A percentile compares a stretch with the other conserved stretches of the same genome.
Conservation (phyloP, 1,284 basidiomycete species). For the Mycena citricolor region DNA sequence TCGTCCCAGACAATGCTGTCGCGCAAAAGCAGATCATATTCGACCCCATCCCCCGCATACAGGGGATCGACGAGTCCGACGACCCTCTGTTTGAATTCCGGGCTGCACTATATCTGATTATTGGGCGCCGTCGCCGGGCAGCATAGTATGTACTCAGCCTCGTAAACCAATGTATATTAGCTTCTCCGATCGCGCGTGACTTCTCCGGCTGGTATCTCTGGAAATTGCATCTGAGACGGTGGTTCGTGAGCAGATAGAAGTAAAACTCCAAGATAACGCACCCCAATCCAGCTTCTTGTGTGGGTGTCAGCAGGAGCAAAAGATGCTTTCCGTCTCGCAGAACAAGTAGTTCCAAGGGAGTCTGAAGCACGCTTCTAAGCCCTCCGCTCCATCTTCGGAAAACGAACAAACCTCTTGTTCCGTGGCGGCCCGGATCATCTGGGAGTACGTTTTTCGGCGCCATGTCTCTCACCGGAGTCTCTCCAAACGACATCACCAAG, state of each 20-base stretch:
- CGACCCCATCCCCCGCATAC: conserved; percentile 25
- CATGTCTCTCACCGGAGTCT: conserved; percentile 14
- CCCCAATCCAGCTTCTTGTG: conserved; percentile 15
- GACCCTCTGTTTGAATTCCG: conserved; percentile 25
- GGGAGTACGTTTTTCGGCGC: conserved; percentile 17
- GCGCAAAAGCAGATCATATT: conserved; percentile 24
- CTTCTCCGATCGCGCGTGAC: conserved; percentile 6
- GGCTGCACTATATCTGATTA: conserved; percentile 25
- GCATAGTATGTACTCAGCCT: conserved; percentile 1
- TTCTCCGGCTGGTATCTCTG: conserved; percentile 21
- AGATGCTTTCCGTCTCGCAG: conserved; percentile 14
- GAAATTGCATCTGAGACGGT: conserved; percentile 18
- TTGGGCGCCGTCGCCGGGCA: conserved; percentile 22
- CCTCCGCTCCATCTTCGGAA: too few relatives aligned
- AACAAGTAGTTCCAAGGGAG: conserved; percentile 16
- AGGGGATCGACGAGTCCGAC: conserved; percentile 22
- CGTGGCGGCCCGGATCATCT: too few relatives aligned
- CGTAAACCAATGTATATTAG: neutral
- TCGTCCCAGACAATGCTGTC: conserved; percentile 14
- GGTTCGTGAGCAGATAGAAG: neutral
- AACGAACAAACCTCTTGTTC: too few relatives aligned
- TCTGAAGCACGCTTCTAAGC: conserved; percentile 8
- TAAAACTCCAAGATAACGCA: conserved; percentile 1
- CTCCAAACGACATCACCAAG: conserved; percentile 20
- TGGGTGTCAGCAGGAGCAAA: conserved; percentile 10